These are phyloP conservation scores for Aristolochia californica DNA, from an alignment of 164 flowering plant genomes.

Conservation along the genomic window DNA sequence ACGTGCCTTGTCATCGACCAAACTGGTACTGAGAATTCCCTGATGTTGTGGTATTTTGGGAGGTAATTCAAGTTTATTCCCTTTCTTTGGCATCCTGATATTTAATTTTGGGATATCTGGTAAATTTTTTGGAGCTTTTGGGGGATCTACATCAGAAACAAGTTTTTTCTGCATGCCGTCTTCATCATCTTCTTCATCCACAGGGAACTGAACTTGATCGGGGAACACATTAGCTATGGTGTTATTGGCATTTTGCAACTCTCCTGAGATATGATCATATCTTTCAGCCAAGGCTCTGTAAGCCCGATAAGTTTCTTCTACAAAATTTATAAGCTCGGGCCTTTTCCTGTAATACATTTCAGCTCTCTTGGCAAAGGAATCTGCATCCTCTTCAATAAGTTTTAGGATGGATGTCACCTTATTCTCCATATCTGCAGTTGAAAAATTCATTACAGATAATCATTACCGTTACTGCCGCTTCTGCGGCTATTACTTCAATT, in stretches of 20 bases:
- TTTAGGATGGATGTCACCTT: constrained; percentile 49
- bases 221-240: constrained; percentile 79
- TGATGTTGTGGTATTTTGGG: constrained; percentile 18
- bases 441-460: constrained; percentile 2
- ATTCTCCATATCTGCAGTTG: constrained; percentile 69
- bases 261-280: constrained; percentile 67
- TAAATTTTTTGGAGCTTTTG: constrained; percentile 4
- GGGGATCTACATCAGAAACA: constrained; percentile 6
- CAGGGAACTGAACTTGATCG: constrained; percentile 40
- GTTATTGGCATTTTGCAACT: constrained; percentile 67
- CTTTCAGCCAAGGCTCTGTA: constrained; percentile 87
- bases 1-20: constrained; percentile 19
- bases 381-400: constrained; percentile 73
- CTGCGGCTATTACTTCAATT: too few species aligned
- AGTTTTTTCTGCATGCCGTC: background rate
- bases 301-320: constrained; percentile 62
- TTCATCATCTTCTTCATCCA: constrained; percentile 50
- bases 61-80: constrained; percentile 9
- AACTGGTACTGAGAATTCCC: constrained; percentile 7
- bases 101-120: constrained; percentile 15
- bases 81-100: constrained; percentile 19
- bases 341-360: constrained; percentile 78
- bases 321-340: constrained; percentile 62
- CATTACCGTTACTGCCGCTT: background rate
- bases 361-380: constrained; percentile 67